Conservation (phyloP, 805 yeast species). For the Saccharomycopsis guyanensis region DNA sequence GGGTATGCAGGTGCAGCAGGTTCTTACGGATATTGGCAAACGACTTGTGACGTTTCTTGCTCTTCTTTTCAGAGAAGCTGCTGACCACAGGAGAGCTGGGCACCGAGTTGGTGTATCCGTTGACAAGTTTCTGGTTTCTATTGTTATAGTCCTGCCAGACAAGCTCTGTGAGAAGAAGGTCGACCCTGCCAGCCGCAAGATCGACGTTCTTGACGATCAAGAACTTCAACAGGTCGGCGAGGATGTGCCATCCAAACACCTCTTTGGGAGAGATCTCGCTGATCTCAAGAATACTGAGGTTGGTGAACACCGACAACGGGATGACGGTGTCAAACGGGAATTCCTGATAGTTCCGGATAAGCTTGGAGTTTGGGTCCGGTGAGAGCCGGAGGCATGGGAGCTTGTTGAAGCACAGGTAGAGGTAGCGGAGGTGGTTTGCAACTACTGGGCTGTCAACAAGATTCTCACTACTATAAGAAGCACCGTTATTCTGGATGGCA, state of each 20-base stretch:
- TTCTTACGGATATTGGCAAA: constrained; percentile 18
- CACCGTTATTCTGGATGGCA: constrained; percentile 1
- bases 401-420: constrained; percentile 57
- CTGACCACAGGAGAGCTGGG: constrained; percentile 8
- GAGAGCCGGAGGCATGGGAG: constrained; percentile 56
- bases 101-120: constrained; percentile 2
- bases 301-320: constrained; percentile 54
- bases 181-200: constrained; percentile 40
- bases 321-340: constrained; percentile 66
- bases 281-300: constrained; percentile 53
- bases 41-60: constrained; percentile 18
- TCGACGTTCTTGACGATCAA: constrained; percentile 46
- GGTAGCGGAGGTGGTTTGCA: constrained; percentile 42
- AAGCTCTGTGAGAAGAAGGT: constrained; percentile 39
- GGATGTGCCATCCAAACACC: constrained; percentile 54
- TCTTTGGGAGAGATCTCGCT: constrained; percentile 57
- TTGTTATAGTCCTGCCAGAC: constrained; percentile 42
- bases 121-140: constrained; percentile 18
- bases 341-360: constrained; percentile 57
- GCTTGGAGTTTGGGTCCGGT: constrained; percentile 49
- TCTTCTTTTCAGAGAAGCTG: constrained; percentile 13
- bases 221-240: constrained; percentile 48
- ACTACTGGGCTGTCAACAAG: constrained; percentile 24
- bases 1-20: neutral
- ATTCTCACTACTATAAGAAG: constrained; percentile 26